These are phyloP conservation scores for Leccinum subtestaceum DNA, from an alignment of 768 basidiomycete genomes.

Conservation along the genomic window DNA sequence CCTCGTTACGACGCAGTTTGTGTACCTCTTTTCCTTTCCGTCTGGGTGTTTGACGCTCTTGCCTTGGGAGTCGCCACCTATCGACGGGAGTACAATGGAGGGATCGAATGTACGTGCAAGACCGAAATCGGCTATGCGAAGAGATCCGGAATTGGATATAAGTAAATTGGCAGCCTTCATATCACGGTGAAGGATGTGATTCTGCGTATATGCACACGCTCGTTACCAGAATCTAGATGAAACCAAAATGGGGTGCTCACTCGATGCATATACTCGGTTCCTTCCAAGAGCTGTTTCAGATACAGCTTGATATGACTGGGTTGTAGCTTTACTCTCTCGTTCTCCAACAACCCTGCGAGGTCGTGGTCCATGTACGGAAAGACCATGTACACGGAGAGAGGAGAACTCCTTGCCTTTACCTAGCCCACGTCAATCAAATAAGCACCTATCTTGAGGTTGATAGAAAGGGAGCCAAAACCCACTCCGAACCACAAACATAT, in stretches of 20 bases:
- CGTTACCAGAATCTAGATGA: conserved; percentile 3
- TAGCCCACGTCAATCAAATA: conserved; percentile 4
- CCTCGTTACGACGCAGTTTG: conserved; percentile 91
- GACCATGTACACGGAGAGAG: conserved; percentile 93
- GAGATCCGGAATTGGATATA: conserved; percentile 79
- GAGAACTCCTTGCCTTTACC: conserved; percentile 55
- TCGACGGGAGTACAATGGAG: conserved; percentile 36
- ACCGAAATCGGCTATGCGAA: conserved; percentile 95
- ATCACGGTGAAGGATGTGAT: conserved; percentile 95
- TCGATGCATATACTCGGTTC: conserved; percentile 92
- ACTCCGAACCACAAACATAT: conserved; percentile 91
- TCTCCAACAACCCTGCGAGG: conserved; percentile 90
- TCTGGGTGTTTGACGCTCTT: conserved; percentile 36
- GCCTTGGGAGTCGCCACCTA: conserved; percentile 16
- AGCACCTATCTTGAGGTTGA: neutral
- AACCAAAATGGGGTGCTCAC: conserved; percentile 46
- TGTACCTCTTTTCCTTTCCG: conserved; percentile 71
- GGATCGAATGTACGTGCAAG: conserved; percentile 81
- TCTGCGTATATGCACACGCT: conserved; percentile 46
- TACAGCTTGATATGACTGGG: conserved; percentile 92
- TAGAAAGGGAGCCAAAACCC: conserved; percentile 25
- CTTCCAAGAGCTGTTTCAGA: conserved; percentile 94
- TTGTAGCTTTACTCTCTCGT: conserved; percentile 79
- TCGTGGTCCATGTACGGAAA: conserved; percentile 99
- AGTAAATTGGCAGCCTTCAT: conserved; percentile 98